A percentile compares a stretch with the other conserved stretches of the same genome.
Evolutionary conservation across 1,139 yeast species (phyloP).

Genomic region (Hansenula sp.): DNA sequence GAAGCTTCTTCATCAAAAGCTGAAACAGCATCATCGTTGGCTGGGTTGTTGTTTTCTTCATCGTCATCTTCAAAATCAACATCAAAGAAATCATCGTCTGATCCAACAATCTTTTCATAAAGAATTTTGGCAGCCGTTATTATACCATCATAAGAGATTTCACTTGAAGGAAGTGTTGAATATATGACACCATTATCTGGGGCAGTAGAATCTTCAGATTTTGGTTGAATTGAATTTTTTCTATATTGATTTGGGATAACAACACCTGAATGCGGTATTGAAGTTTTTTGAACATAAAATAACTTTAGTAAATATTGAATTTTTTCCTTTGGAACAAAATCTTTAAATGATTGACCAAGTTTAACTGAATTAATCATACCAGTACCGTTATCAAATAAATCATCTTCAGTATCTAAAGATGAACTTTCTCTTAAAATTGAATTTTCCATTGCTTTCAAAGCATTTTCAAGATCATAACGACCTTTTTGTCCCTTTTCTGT

Average conservation of each 20-base stretch:
- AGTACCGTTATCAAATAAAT: slow-evolving; percentile 33
- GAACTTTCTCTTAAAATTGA: slow-evolving; percentile 78
- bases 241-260: slow-evolving; percentile 35
- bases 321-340: slow-evolving; percentile 77
- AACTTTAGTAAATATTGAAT: slow-evolving; percentile 76
- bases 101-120: slow-evolving; percentile 77
- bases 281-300: slow-evolving; percentile 73
- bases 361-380: slow-evolving; percentile 78
- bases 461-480: slow-evolving; percentile 73
- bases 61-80: slow-evolving; percentile 96
- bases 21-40: slow-evolving; percentile 25
- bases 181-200: slow-evolving; percentile 50
- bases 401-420: slow-evolving; percentile 36
- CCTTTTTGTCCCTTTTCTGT: slow-evolving; percentile 70
- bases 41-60: slow-evolving; percentile 37
- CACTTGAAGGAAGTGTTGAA: slow-evolving; percentile 72
- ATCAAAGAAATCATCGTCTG: slow-evolving; percentile 93
- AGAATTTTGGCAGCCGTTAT: slow-evolving; percentile 75
- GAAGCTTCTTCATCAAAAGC: slow-evolving; percentile 15
- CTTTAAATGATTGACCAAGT: slow-evolving; percentile 78
- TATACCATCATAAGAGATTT: slow-evolving; percentile 86
- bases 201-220: slow-evolving; percentile 12
- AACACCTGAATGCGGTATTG: slow-evolving; percentile 45
- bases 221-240: slow-evolving; percentile 17
- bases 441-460: slow-evolving; percentile 73